These are phyloP conservation scores for Teunomyces tritomae DNA, from an alignment of 805 yeast genomes.

Conservation along the genomic window DNA sequence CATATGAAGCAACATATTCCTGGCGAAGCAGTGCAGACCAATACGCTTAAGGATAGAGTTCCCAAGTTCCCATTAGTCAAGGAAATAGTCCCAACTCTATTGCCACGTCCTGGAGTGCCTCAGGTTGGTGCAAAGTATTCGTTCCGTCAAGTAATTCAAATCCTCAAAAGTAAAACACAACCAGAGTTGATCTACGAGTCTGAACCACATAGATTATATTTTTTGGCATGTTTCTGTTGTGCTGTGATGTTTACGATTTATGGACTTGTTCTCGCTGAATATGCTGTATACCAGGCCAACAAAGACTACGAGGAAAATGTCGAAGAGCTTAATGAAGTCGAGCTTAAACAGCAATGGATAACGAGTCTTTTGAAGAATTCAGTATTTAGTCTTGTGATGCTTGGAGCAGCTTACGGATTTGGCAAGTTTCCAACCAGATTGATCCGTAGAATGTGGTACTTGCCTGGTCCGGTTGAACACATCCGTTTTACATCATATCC, in stretches of 20 bases:
- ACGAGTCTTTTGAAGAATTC: conserved; percentile 27
- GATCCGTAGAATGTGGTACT: conserved; percentile 71
- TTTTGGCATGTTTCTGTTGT: conserved; percentile 63
- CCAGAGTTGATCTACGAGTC: conserved; percentile 82
- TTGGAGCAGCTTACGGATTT: conserved; percentile 28
- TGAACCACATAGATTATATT: conserved; percentile 78
- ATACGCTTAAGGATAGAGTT: conserved; percentile 54
- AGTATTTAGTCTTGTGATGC: conserved; percentile 24
- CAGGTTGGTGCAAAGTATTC: conserved; percentile 56
- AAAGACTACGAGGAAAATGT: conserved; percentile 53
- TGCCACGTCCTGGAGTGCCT: conserved; percentile 79
- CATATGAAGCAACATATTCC: conserved; percentile 52
- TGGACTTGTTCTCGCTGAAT: conserved; percentile 58
- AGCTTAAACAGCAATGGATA: conserved; percentile 41
- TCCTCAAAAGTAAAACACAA: conserved; percentile 49
- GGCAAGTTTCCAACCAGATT: conserved; percentile 62
- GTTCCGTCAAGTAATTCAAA: conserved; percentile 60
- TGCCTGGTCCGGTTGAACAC: conserved; percentile 59
- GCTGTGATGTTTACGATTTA: conserved; percentile 70
- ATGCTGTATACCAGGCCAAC: conserved; percentile 51
- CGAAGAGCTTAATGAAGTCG: conserved; percentile 42
- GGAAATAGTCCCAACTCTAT: conserved; percentile 60
- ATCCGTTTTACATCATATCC: conserved; percentile 74
- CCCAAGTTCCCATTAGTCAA: conserved; percentile 67
- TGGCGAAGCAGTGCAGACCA: conserved; percentile 44